Conservation (phyloP, 768 basidiomycete genomes). For the Rhodosporidiobolus sp. region DNA sequence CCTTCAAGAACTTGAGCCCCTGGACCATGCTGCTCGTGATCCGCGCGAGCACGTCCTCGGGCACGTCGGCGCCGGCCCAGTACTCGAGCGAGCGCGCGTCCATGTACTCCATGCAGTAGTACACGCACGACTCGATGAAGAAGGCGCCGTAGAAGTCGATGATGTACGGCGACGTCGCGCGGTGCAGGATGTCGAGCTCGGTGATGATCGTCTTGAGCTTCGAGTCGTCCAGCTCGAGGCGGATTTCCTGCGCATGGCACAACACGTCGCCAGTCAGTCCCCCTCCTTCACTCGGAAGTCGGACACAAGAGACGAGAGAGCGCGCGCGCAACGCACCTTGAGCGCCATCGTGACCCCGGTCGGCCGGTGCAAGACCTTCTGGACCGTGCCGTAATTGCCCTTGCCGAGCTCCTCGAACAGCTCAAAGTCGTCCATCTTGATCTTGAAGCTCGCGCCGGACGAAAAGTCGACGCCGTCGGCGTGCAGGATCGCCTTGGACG, state of each 20-base stretch:
- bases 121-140: constrained; percentile 99
- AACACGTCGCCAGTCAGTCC: background rate
- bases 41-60: constrained; percentile 75
- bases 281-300: background rate
- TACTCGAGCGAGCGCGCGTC: constrained; percentile 95
- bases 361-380: constrained; percentile 88
- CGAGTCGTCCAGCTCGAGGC: constrained; percentile 86
- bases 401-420: constrained; percentile 89
- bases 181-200: constrained; percentile 97
- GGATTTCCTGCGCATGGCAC: constrained; percentile 72
- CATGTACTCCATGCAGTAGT: constrained; percentile 99
- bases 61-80: constrained; percentile 60
- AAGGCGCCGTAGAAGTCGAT: constrained; percentile 99
- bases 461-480: constrained; percentile 84
- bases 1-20: constrained; percentile 92
- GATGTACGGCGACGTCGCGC: constrained; percentile 82
- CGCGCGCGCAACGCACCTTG: constrained; percentile 68
- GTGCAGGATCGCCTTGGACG: constrained; percentile 86
- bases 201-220: constrained; percentile 95
- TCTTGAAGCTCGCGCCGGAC: constrained; percentile 81
- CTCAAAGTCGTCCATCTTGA: constrained; percentile 82
- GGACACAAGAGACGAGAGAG: background rate
- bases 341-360: constrained; percentile 97
- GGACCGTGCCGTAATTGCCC: constrained; percentile 96
- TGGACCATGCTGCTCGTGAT: constrained; percentile 78